These are phyloP conservation scores for Fusarium avenaceum DNA, from an alignment of 2,329 filamentous ascomycete genomes.

Conservation along the genomic window DNA sequence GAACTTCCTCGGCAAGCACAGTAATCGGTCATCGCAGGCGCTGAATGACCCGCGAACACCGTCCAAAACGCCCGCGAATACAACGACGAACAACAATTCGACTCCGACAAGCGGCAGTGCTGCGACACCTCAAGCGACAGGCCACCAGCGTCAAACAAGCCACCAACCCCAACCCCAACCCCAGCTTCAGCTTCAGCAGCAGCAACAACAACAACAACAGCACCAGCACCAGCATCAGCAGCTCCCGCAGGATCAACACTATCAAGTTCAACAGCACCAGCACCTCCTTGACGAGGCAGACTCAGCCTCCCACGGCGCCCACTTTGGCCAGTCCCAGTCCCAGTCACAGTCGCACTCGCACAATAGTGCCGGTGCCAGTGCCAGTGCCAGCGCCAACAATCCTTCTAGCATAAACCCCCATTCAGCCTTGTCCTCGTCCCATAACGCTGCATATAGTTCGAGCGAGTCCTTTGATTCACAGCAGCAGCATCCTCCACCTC, in stretches of 20 bases:
- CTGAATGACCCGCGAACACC: conserved; percentile 62
- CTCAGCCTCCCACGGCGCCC: conserved; percentile 49
- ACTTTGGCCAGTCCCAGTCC: conserved; percentile 36
- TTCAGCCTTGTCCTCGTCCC: conserved; percentile 61
- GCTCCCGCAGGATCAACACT: conserved; percentile 38
- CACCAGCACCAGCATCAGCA: conserved; percentile 22
- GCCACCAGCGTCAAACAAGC: conserved; percentile 38
- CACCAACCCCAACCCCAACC: conserved; percentile 28
- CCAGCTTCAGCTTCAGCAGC: conserved; percentile 8
- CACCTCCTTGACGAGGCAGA: conserved; percentile 47
- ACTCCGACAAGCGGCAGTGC: conserved; percentile 44
- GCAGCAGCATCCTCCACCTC: conserved; percentile 30
- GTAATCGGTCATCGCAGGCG: conserved; percentile 69
- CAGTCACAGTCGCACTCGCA: conserved; percentile 23
- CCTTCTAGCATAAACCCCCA: conserved; percentile 53
- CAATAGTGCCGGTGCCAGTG: conserved; percentile 21
- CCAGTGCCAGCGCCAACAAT: conserved; percentile 35
- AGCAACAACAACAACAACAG: conserved; percentile 10
- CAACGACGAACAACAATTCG: conserved; percentile 24
- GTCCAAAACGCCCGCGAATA: conserved; percentile 37
- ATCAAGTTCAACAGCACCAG: conserved; percentile 40
- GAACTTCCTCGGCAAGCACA: conserved; percentile 67
- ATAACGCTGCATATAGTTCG: conserved; percentile 59
- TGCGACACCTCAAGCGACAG: conserved; percentile 37
- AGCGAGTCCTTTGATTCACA: conserved; percentile 62